These are phyloP conservation scores for Tulasnella sp. DNA, from an alignment of 768 basidiomycete genomes.

Conservation along the genomic window DNA sequence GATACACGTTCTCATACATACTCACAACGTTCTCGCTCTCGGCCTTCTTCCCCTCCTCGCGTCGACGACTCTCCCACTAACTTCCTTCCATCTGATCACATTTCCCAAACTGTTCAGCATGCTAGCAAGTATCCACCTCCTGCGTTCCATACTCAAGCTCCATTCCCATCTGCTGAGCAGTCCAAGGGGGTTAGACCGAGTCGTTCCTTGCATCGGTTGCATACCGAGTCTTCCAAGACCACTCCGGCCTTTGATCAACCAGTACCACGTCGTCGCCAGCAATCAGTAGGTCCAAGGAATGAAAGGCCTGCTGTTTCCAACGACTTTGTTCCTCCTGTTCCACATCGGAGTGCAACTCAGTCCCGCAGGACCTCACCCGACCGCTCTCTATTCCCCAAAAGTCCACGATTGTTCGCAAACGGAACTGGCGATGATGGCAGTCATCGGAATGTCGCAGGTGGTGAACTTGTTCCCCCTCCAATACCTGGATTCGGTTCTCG, in stretches of 20 bases:
- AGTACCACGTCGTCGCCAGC: neutral
- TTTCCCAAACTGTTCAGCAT: neutral
- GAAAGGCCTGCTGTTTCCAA: conserved; percentile 2
- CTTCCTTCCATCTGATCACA: neutral
- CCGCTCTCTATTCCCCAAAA: neutral
- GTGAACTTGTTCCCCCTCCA: too few species aligned
- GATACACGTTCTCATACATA: too few species aligned
- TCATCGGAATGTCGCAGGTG: too few species aligned
- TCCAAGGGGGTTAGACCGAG: conserved; percentile 1
- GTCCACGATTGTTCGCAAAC: neutral
- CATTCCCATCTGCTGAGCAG: neutral
- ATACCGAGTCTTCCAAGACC: neutral
- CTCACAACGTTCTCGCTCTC: neutral
- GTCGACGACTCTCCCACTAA: neutral
- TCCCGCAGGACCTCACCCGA: neutral
- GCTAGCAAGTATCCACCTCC: too few species aligned
- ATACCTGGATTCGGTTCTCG: too few species aligned
- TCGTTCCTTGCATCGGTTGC: neutral
- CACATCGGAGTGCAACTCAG: neutral
- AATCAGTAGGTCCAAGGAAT: conserved; percentile 6
- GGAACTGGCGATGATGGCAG: neutral
- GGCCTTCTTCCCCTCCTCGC: neutral
- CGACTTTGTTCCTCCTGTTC: too few species aligned
- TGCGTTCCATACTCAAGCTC: neutral
- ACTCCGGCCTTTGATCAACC: neutral